Evolutionary conservation across 768 basidiomycete genomes (phyloP), one percentile per base, ranked within the genome.

Genomic region (Boletus reticuloceps): DNA sequence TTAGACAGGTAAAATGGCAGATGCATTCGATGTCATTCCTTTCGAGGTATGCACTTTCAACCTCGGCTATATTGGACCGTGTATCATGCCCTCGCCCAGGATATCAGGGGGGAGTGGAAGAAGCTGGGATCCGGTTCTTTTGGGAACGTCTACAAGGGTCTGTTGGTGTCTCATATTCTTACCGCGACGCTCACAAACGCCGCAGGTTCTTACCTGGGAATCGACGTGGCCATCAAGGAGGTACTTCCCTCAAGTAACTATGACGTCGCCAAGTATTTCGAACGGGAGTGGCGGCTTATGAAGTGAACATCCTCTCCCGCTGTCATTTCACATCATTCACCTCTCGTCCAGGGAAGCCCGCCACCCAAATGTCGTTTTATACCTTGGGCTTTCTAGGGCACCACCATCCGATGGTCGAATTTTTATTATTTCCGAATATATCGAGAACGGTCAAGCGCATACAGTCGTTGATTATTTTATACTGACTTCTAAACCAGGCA

Each of bases 241-340:
- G 94, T 98, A 4, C 78, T 97, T 9, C 93, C 93, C 1, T 94
- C 90, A 20, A 88, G 74, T 6, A 91, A 90, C 54, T 98, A 98
- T 72, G 93, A 97, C 64, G 94, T 97, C 36, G 82, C 87, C 63
- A 99, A 99, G 73, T 98, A 99, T 76, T 96, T 98, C 70, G 92
- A 96, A 66, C 83, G 96, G n/a, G 96, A 99, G 79, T 97, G 94
- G 92, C 82, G 91, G 31, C 82, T 98, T 31, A 97, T 98, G 94
- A 93, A 94, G 79, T 82, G 13, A 65, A 57, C 73, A 63, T 36
- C 20, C 19, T 58, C 32, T 56, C 36, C 59, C 40, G 17, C 36
- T 22, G 6, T 2, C 12, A 5, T 40, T 17, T 6, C 22, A 10
- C 8, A 27, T 50, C 22, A 38, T 56, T 65, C 41, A 66, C 37